Evolutionary conservation across 208 protist species (phyloP).

Genomic region (Vickermania ingenoplastis): DNA sequence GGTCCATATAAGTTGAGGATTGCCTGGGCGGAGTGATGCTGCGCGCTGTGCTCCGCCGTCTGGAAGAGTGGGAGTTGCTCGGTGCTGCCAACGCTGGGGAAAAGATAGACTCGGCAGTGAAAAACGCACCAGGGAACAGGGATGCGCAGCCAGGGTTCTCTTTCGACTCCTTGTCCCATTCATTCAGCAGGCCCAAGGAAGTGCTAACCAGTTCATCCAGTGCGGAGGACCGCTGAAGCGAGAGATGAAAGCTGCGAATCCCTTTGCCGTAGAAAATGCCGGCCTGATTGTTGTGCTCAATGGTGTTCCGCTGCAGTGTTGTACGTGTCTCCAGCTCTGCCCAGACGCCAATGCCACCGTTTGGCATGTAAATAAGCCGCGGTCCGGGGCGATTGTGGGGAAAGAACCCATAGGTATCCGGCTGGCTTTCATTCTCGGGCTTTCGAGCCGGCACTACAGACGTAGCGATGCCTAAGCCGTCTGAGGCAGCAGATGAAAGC

Average conservation of each 20-base stretch:
- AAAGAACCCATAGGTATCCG: background rate
- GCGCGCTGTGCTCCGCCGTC: no score
- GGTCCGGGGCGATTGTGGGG: background rate
- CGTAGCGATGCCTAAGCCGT: slow-evolving; percentile 38
- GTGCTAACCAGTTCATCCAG: background rate
- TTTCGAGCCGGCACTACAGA: background rate
- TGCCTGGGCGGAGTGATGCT: background rate
- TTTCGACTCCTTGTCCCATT: background rate
- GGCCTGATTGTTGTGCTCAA: slow-evolving; percentile 40
- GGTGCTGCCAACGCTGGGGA: background rate
- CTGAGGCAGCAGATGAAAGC: slow-evolving; percentile 41
- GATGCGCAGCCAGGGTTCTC: background rate
- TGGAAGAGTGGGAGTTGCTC: background rate
- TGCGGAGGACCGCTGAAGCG: slow-evolving; percentile 7
- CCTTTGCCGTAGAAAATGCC: slow-evolving; percentile 50
- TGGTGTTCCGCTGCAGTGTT: slow-evolving; percentile 30
- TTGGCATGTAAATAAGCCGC: slow-evolving; percentile 24
- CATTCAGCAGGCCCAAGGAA: background rate
- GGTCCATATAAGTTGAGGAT: background rate
- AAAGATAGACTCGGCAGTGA: background rate
- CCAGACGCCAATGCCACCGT: slow-evolving; percentile 79
- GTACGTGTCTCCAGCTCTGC: slow-evolving; percentile 52
- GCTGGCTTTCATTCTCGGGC: background rate
- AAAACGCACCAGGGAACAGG: background rate
- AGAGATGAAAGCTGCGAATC: slow-evolving; percentile 38